A percentile compares a stretch with the other conserved stretches of the same genome.
Conservation (phyloP, 371 early-diverging fungal genomes). For the Mucor sp. region DNA sequence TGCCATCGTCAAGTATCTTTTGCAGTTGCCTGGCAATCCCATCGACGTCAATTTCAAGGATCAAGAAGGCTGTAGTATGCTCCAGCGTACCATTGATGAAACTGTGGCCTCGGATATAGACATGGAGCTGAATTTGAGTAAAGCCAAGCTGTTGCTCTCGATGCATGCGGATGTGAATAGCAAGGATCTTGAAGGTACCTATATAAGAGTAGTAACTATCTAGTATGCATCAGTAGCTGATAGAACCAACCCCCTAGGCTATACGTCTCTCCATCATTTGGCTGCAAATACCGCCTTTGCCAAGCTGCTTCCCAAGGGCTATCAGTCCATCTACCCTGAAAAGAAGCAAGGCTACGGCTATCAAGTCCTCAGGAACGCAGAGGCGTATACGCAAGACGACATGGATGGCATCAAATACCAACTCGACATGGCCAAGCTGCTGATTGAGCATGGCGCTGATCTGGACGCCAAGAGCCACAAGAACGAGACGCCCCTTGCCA, state of each 20-base stretch:
- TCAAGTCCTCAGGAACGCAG: neutral
- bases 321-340: constrained; percentile 4
- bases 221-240: neutral
- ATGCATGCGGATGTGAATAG: constrained; percentile 48
- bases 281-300: constrained; percentile 20
- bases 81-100: constrained; percentile 46
- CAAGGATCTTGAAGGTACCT: constrained; percentile 41
- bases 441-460: constrained; percentile 36
- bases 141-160: constrained; percentile 37
- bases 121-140: constrained; percentile 31
- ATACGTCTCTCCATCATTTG: constrained; percentile 52
- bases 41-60: constrained; percentile 56
- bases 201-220: neutral
- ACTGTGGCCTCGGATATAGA: constrained; percentile 29
- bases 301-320: constrained; percentile 17
- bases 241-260: constrained; percentile 10
- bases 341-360: constrained; percentile 3
- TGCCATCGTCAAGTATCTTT: constrained; percentile 48
- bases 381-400: constrained; percentile 21
- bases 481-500: constrained; percentile 48
- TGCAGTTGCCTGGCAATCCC: constrained; percentile 25
- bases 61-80: constrained; percentile 48
- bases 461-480: constrained; percentile 26
- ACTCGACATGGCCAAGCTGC: constrained; percentile 23
- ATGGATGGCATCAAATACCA: constrained; percentile 33